Base-by-base conservation (phyloP, 2,329 filamentous ascomycete species). In the Aaosphaeria pasadenensis region DNA sequence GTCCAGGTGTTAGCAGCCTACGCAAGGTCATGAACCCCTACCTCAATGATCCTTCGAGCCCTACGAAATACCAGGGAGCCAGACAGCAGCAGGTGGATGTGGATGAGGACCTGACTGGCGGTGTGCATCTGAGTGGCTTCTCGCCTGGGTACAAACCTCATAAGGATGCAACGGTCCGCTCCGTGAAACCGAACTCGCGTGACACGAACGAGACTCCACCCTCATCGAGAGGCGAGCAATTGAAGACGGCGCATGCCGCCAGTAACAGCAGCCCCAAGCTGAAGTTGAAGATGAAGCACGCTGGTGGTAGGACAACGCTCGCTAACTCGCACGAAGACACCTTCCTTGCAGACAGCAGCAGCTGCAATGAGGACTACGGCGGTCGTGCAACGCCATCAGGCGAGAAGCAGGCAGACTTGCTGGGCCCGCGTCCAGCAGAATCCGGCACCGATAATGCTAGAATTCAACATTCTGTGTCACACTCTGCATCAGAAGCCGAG, bases 11-110 rank as follows among this genome's bases (percentile, higher is more conserved):
- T 35, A 94, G 88, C 66, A 96, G 90, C 70, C 75, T 96, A 57
- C 83, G 89, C 50, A 83, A 89, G 71, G 88, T 89, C 45, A 95
- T 96, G 90, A 88, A 87, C 70, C 90, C 89, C 5, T 96, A 90
- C 66, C 73, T 96, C 17, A 64, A 55, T 47, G 66, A 71, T 39
- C 48, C 58, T 30, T 55, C 55, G 49, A 59, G 54, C 36, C 47
- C 62, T 24, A 51, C 42, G 11, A 56, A 66, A 30, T 53, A 46
- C 30, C 56, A 60, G 42, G 58, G 56, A 58, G 66, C 61, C 51
- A 60, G 49, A 50, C 66, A 46, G 28, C 62, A 59, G 57, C 63
- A 55, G 41, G 52, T 58, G 3, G 55, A 51, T 3, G 57, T 57
- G n/a, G 56, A 61, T 9, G 57, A 55, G 24, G 53, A 58, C 38